A percentile compares a stretch with the other conserved stretches of the same genome.
Conservation (phyloP, 129 eudicot species). For the Mikania micrantha region DNA sequence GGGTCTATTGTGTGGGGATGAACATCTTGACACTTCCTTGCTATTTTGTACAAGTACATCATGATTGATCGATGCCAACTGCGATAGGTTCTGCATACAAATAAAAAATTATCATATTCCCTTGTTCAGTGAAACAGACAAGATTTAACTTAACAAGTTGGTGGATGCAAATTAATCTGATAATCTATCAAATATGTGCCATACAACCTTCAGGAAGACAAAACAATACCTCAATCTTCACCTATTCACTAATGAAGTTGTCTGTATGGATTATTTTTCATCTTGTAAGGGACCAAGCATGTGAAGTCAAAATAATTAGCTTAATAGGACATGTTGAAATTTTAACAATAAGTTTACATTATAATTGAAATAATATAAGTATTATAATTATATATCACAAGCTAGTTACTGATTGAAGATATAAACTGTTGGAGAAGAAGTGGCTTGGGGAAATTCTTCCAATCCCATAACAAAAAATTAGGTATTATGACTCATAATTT, state of each 20-base stretch:
- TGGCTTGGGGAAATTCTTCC: neutral
- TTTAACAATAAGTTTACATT: neutral
- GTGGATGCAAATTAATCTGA: neutral
- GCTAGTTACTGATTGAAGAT: neutral
- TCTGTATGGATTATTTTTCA: neutral
- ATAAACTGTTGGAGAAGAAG: neutral
- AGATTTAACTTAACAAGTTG: neutral
- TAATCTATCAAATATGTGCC: neutral
- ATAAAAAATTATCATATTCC: neutral
- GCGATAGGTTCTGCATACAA: constrained; percentile 72
- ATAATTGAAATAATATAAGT: neutral
- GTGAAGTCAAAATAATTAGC: neutral
- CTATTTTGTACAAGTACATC: constrained; percentile 70
- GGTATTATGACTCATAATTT: neutral
- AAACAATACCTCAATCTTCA: neutral
- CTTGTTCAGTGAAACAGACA: neutral
- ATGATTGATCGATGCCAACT: constrained; percentile 77
- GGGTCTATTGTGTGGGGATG: constrained; percentile 45
- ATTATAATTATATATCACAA: neutral
- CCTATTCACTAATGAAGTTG: neutral
- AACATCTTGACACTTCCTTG: constrained; percentile 48
- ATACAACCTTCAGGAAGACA: neutral
- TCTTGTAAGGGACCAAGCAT: neutral
- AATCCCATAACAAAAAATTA: neutral
- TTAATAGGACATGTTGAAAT: too few species aligned